Evolutionary conservation across 2,329 filamentous ascomycete species (phyloP).

Genomic region (Aspergillus tamarii): DNA sequence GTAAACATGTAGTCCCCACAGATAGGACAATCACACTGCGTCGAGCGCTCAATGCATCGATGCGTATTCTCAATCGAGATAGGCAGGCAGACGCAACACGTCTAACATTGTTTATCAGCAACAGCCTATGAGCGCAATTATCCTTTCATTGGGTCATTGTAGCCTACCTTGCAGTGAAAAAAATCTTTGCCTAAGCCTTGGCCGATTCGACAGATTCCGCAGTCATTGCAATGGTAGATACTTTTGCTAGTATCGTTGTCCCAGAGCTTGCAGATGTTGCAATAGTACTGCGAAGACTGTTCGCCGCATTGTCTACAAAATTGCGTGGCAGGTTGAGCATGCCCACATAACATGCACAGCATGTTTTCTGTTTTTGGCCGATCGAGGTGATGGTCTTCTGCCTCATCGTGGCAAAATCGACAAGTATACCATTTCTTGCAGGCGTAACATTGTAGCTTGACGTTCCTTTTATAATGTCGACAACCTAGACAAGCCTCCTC

Average conservation of each 20-base stretch:
- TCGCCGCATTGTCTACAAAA: constrained; percentile 76
- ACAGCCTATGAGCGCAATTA: background rate
- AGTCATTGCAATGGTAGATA: constrained; percentile 96
- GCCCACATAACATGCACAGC: constrained; percentile 94
- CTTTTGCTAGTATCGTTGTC: constrained; percentile 88
- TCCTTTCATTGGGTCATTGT: background rate
- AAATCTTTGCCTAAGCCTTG: constrained; percentile 94
- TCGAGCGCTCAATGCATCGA: constrained; percentile 91
- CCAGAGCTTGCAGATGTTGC: constrained; percentile 93
- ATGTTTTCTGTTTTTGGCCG: constrained; percentile 88
- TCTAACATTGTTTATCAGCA: constrained; percentile 53
- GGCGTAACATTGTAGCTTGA: constrained; percentile 90
- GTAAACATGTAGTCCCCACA: constrained; percentile 97
- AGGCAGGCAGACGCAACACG: constrained; percentile 90
- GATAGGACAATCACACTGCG: constrained; percentile 94
- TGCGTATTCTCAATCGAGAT: constrained; percentile 84
- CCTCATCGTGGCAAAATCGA: constrained; percentile 87
- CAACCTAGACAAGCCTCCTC: constrained; percentile 71
- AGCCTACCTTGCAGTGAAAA: constrained; percentile 88
- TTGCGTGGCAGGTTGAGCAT: constrained; percentile 79
- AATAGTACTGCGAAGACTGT: constrained; percentile 86
- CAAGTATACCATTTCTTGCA: constrained; percentile 95
- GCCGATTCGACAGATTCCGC: constrained; percentile 90
- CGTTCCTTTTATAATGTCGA: constrained; percentile 90
- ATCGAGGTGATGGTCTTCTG: constrained; percentile 76